Conservation (phyloP, 2,329 filamentous ascomycete genomes). For the Tolypocladium paradoxum region DNA sequence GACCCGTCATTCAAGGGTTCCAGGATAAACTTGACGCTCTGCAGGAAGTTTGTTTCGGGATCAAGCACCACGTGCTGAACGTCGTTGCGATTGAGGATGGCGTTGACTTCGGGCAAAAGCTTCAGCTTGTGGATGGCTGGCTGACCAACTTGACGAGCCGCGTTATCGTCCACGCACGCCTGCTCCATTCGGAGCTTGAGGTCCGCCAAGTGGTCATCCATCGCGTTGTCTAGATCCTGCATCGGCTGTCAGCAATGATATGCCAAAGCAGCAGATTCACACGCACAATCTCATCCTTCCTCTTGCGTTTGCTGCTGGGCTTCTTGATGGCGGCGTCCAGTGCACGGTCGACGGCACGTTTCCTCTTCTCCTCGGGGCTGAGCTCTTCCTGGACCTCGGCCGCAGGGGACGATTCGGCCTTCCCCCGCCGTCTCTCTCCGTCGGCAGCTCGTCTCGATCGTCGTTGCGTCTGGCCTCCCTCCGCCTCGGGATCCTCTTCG, state of each 20-base stretch:
- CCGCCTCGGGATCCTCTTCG: conserved; percentile 36
- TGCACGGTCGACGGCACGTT: conserved; percentile 72
- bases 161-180: conserved; percentile 78
- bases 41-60: conserved; percentile 88
- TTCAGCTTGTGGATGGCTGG: conserved; percentile 89
- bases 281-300: conserved; percentile 79
- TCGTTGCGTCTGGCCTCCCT: conserved; percentile 31
- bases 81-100: conserved; percentile 80
- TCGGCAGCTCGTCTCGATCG: conserved; percentile 37
- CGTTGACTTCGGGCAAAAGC: conserved; percentile 82
- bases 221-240: conserved; percentile 79
- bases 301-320: conserved; percentile 57
- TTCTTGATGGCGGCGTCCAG: conserved; percentile 86
- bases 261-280: background rate
- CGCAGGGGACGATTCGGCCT: conserved; percentile 36
- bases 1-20: conserved; percentile 91
- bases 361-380: conserved; percentile 73
- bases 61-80: conserved; percentile 78
- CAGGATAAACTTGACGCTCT: conserved; percentile 93
- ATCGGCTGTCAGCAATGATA: conserved; percentile 10
- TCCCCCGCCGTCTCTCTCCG: conserved; percentile 34
- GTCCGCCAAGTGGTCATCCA: conserved; percentile 79
- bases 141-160: conserved; percentile 65
- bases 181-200: conserved; percentile 85
- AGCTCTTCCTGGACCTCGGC: conserved; percentile 67